A percentile compares a stretch with the other conserved stretches of the same genome.
These are phyloP conservation scores for Tetrahymena borealis DNA, from an alignment of 73 alveolate species.

Conservation along the genomic window DNA sequence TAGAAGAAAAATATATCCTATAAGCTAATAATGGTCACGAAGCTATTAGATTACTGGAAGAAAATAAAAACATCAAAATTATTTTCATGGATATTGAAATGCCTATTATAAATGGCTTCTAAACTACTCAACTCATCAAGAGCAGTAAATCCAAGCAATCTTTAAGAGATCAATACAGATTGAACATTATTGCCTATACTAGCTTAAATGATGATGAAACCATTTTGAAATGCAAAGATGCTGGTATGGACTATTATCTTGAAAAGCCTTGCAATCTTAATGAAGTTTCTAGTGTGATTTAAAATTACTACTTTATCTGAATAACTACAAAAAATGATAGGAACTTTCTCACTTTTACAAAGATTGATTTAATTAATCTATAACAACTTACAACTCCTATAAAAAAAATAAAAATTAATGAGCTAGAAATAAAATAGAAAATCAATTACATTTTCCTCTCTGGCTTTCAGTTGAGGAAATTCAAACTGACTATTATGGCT, in stretches of 20 bases:
- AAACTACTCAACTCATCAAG: conserved; percentile 14
- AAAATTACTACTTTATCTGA: not conserved
- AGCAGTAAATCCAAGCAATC: not conserved
- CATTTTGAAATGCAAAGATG: not conserved
- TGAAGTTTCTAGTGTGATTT: not conserved
- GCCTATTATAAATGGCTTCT: conserved; percentile 24
- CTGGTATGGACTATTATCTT: not conserved
- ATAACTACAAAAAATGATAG: too few relatives aligned
- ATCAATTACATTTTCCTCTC: too few relatives aligned
- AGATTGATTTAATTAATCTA: too few relatives aligned
- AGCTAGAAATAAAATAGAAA: too few relatives aligned
- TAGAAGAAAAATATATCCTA: not conserved
- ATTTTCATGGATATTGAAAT: conserved; percentile 37
- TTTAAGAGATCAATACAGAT: not conserved
- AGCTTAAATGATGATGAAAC: not conserved
- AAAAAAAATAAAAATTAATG: not conserved
- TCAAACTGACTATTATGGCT: too few relatives aligned
- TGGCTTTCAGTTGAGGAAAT: too few relatives aligned
- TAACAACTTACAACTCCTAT: too few relatives aligned
- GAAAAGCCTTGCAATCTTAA: not conserved
- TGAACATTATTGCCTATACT: not conserved
- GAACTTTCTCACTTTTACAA: too few relatives aligned
- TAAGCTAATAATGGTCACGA: not conserved
- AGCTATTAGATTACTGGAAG: not conserved
- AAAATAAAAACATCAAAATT: conserved; percentile 2